A percentile compares a stretch with the other conserved stretches of the same genome.
phyloP scores from a whole-genome alignment of 2,329 filamentous ascomycete genomes.

The Pseudopithomyces maydicus region DNA sequence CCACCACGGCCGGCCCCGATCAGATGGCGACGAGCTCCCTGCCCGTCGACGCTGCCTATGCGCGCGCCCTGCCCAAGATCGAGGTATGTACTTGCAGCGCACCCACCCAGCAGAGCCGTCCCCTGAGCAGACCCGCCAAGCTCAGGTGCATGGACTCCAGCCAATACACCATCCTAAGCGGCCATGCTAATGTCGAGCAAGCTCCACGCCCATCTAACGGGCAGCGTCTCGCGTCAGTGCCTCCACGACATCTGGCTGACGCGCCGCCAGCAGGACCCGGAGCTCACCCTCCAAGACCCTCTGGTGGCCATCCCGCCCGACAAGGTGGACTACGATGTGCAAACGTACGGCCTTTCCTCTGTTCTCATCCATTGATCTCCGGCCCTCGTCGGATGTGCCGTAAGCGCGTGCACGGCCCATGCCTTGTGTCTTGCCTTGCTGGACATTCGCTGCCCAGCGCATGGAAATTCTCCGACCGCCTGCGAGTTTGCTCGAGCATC shows the following conservation, averaged over 20 bases:
- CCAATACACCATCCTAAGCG: slow-evolving; percentile 22
- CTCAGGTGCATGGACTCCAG: slow-evolving; percentile 27
- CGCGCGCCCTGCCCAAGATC: slow-evolving; percentile 48
- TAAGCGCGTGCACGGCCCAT: slow-evolving; percentile 1
- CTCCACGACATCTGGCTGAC: slow-evolving; percentile 75
- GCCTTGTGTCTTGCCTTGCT: too few relatives aligned
- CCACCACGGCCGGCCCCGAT: neutral
- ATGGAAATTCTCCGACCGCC: slow-evolving; percentile 15
- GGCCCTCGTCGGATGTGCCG: neutral
- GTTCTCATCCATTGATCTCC: slow-evolving; percentile 2
- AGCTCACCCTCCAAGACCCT: slow-evolving; percentile 69
- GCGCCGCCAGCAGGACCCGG: slow-evolving; percentile 58
- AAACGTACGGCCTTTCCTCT: slow-evolving; percentile 58
- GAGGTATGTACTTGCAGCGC: slow-evolving; percentile 40
- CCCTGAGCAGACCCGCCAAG: slow-evolving; percentile 16
- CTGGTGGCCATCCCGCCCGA: slow-evolving; percentile 69
- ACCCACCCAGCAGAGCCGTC: neutral
- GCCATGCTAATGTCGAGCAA: slow-evolving; percentile 46
- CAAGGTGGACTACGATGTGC: slow-evolving; percentile 73
- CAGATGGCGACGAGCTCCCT: slow-evolving; percentile 21
- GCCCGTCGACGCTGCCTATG: slow-evolving; percentile 34
- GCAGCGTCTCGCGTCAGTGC: slow-evolving; percentile 73
- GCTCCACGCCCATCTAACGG: slow-evolving; percentile 81
- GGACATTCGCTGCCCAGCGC: neutral
- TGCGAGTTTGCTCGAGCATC: slow-evolving; percentile 10